Percentiles rank a stretch among this genome's conserved stretches.
Evolutionary conservation across 257 asterid genomes (phyloP).

Genomic region (Solanum piurae): DNA sequence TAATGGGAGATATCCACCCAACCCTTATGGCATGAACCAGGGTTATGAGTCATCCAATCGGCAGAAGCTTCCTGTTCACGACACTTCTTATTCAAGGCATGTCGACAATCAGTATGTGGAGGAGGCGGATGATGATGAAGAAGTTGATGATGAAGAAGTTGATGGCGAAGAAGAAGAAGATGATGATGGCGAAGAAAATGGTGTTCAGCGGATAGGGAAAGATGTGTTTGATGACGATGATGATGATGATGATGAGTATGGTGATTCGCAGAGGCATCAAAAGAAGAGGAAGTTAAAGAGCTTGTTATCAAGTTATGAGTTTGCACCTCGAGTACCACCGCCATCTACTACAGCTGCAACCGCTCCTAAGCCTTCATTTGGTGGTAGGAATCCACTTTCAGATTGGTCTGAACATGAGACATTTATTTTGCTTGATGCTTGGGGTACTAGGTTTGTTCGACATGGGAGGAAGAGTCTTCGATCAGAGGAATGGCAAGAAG

Average conservation of each 20-base stretch:
- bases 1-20: constrained; percentile 39
- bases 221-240: constrained; percentile 26
- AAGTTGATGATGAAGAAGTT: constrained; percentile 8
- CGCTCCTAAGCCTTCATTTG: constrained; percentile 37
- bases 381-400: constrained; percentile 73
- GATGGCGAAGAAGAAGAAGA: constrained; percentile 3
- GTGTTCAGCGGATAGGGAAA: constrained; percentile 27
- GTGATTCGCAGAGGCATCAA: constrained; percentile 36
- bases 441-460: constrained; percentile 81
- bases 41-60: constrained; percentile 22
- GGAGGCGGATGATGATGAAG: constrained; percentile 22
- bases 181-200: constrained; percentile 42
- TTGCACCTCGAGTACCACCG: constrained; percentile 74
- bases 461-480: constrained; percentile 91
- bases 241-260: constrained; percentile 36
- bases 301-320: constrained; percentile 60
- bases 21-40: constrained; percentile 18
- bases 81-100: background rate
- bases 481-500: constrained; percentile 93
- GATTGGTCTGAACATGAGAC: constrained; percentile 94
- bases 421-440: constrained; percentile 51
- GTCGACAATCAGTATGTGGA: constrained; percentile 24
- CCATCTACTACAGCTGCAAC: constrained; percentile 19
- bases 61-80: constrained; percentile 24
- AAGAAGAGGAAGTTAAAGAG: constrained; percentile 61